Conservation (phyloP, 2,329 filamentous ascomycete species). For the Mariannaea sp. region DNA sequence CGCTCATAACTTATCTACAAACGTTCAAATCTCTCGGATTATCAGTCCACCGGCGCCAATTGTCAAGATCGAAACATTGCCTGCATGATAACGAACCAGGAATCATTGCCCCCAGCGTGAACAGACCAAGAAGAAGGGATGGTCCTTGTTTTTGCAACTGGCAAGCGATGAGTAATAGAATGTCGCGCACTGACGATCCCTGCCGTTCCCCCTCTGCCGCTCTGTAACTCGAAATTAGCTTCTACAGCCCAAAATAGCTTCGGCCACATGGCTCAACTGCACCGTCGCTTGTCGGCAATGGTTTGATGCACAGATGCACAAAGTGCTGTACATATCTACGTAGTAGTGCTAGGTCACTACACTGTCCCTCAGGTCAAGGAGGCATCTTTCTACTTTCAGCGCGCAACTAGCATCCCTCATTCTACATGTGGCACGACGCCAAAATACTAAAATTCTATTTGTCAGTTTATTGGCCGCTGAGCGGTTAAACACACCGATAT, state of each 20-base stretch:
- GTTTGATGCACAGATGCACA: conserved; percentile 21
- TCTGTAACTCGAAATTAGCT: conserved; percentile 30
- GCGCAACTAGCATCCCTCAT: background rate
- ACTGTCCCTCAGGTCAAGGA: background rate
- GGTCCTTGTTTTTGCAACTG: conserved; percentile 28
- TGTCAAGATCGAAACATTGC: conserved; percentile 29
- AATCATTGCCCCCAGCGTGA: conserved; percentile 36
- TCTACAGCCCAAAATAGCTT: conserved; percentile 19
- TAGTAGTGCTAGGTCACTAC: too few species aligned
- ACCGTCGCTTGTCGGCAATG: conserved; percentile 19
- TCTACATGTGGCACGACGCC: background rate
- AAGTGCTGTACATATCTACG: conserved; percentile 15
- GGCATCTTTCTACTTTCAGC: background rate
- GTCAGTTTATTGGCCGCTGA: background rate
- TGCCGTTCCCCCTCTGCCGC: conserved; percentile 19
- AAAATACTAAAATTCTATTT: background rate
- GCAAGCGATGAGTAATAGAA: conserved; percentile 27
- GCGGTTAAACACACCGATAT: background rate
- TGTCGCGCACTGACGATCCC: conserved; percentile 28
- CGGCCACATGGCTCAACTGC: conserved; percentile 18
- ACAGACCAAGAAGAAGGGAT: conserved; percentile 26
- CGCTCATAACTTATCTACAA: conserved; percentile 1
- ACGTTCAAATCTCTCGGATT: conserved; percentile 11
- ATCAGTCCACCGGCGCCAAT: conserved; percentile 32
- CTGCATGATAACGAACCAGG: conserved; percentile 28